A percentile compares a stretch with the other conserved stretches of the same genome.
phyloP scores from a whole-genome alignment of 176 grass and related monocot genomes.

The Puya raimondii region DNA sequence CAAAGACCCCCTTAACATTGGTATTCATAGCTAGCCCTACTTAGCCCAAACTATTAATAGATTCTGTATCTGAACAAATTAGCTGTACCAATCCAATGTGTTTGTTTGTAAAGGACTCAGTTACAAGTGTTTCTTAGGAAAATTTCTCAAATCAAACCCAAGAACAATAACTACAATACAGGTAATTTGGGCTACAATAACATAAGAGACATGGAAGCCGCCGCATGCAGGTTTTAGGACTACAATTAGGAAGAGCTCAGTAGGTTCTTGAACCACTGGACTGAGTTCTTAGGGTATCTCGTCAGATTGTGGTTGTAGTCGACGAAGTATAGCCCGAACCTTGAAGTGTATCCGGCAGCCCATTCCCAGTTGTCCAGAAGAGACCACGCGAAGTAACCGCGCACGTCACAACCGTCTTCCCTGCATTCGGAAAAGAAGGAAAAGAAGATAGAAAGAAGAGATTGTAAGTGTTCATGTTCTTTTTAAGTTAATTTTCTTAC shows the following conservation, averaged over 20 bases:
- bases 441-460: background rate
- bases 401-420: conserved; percentile 84
- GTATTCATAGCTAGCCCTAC: too few relatives aligned
- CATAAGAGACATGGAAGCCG: background rate
- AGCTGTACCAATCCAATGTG: too few relatives aligned
- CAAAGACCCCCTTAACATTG: too few relatives aligned
- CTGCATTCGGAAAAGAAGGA: conserved; percentile 21
- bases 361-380: conserved; percentile 99
- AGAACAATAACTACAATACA: background rate
- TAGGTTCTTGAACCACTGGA: conserved; percentile 85
- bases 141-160: background rate
- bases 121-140: too few relatives aligned
- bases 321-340: conserved; percentile 84
- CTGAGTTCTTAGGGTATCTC: conserved; percentile 93
- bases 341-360: conserved; percentile 66
- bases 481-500: too few relatives aligned
- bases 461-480: too few relatives aligned
- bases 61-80: too few relatives aligned
- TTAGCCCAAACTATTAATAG: too few relatives aligned
- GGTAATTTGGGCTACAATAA: background rate
- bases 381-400: conserved; percentile 94
- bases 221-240: background rate
- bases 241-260: conserved; percentile 30
- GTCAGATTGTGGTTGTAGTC: conserved; percentile 80
- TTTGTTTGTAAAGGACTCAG: too few relatives aligned